Base-by-base conservation (phyloP, 805 yeast species). In the Starmerella stigmatis region DNA sequence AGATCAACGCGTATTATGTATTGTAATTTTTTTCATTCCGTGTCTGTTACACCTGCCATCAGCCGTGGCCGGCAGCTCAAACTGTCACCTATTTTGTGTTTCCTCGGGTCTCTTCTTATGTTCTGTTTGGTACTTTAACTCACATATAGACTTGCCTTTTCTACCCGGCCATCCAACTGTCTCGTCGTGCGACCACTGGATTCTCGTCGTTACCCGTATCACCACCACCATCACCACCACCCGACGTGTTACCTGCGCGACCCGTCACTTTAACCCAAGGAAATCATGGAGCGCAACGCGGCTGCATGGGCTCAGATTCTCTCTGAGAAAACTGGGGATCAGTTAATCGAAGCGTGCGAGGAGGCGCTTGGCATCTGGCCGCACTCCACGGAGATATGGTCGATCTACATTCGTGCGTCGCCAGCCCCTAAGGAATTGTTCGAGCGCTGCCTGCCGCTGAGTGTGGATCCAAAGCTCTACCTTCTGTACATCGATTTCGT, bases 401-500 rank as follows among this genome's bases (percentile, higher is more conserved):
- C 77, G 27, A 70, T 66, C 32, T 86, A 84, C 61, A 74, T 83
- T 47, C 74, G 75, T 43, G 74, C 73, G 54, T 84, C 79, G 58
- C 60, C 79, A 47, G 71, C 70, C 39, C 25, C 25, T 23, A 29
- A 16, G 83, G 52, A 76, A 36, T 61, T 85, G 17, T 81, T 86
- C 55, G 69, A 75, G 7, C 68, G 78, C 42, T 76, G 85, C 57
- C 69, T 88, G 34, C 71, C 78, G 2, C 68, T 70, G 26, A 72
- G 79, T 16, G 75, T 73, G 42, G 77, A 81, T 54, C 78, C 86
- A 22, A 72, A 73, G 20, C 63, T 89, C 21, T 89, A 94, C 80
- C 69, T 76, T 44, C 64, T 74, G n/a, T 89, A 89, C 61, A 72
- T 92, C 23, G 74, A 73, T 37, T 85, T 83, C 60, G 85, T 88